Evolutionary conservation across 257 asterid genomes (phyloP), one percentile per base, ranked within the genome.

Genomic region (Rhazya stricta): DNA sequence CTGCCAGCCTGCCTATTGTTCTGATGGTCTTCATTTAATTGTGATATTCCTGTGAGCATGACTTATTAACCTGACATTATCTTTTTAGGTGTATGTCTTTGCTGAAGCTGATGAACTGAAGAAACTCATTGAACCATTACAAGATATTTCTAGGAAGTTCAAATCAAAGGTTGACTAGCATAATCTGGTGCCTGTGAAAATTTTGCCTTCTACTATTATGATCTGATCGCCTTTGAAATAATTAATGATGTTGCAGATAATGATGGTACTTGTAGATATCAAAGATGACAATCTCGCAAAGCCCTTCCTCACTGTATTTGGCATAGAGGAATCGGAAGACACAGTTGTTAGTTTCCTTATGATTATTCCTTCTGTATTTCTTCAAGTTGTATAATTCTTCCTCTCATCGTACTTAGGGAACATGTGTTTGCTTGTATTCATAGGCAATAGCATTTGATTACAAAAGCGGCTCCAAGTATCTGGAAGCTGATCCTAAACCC

Each of bases 241-340:
- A 67, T 74, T 75, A n/a, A 72, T 76, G 10, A 50, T 36, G 77
- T 71, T 83, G 86, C 96, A 95, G 97, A 83, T 95, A 74, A 86
- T 92, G 96, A 68, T 92, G 74, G 86, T 88, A 75, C 91, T 84
- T 75, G 94, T 84, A 42, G 92, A 94, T 83, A 80, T 95, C 68
- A 74, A 48, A 77, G 97, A 95, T 60, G 97, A 88, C 66, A 92
- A 92, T 79, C 96, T 95, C 53, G 96, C 93, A 58, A 95, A 95
- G 86, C 99, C 99, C 65, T 88, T 88, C 89, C 81, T 95, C 77
- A 86, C 97, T 79, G 82, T 92, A 80, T 91, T 92, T 79, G 97
- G 98, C 76, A 89, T 91, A 18, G 98, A 92, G 86, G 98, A 89
- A 19, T 84, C 94, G 0, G 76, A 89, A 16, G 91, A 86, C 73